Percentiles rank a stretch among this genome's conserved stretches.
These are phyloP conservation scores for Penicillium cosmopolitanum DNA, from an alignment of 495 filamentous ascomycete species.

Conservation along the genomic window DNA sequence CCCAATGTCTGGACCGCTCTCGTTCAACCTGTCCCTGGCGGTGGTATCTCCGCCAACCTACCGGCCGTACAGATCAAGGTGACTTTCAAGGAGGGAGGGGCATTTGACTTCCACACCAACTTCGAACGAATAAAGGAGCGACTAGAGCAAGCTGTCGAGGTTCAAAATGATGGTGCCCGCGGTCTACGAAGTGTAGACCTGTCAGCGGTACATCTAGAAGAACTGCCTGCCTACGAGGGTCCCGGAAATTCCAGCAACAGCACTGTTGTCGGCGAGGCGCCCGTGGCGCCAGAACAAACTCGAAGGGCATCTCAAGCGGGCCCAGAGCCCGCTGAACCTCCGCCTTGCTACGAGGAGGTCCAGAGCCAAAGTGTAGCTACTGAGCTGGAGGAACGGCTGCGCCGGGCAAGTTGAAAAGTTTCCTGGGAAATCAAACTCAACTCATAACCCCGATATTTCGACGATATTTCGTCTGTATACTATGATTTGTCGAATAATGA, in stretches of 20 bases:
- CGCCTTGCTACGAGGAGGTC: conserved; percentile 91
- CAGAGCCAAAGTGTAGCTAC: conserved; percentile 77
- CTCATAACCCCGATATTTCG: background rate
- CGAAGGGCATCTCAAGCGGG: conserved; percentile 23
- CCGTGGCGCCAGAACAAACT: conserved; percentile 17
- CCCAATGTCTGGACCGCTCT: conserved; percentile 87
- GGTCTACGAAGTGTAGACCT: conserved; percentile 57
- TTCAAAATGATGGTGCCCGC: conserved; percentile 55
- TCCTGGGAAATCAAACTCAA: background rate
- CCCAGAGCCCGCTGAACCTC: conserved; percentile 71
- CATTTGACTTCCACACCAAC: conserved; percentile 83
- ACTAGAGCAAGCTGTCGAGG: conserved; percentile 75
- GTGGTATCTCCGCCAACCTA: conserved; percentile 80
- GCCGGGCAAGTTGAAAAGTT: conserved; percentile 33
- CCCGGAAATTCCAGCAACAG: conserved; percentile 25
- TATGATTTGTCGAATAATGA: conserved; percentile 3
- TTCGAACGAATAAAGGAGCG: conserved; percentile 87
- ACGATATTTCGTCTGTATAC: background rate
- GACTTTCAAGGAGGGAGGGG: conserved; percentile 92
- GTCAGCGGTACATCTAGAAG: conserved; percentile 70
- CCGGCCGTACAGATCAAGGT: conserved; percentile 77
- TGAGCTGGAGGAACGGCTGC: conserved; percentile 56
- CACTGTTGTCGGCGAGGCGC: conserved; percentile 9
- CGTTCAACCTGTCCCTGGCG: conserved; percentile 77
- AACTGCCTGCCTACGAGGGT: conserved; percentile 78